These are phyloP conservation scores for Pichia sp. DNA, from an alignment of 1,139 yeast species.

Conservation along the genomic window DNA sequence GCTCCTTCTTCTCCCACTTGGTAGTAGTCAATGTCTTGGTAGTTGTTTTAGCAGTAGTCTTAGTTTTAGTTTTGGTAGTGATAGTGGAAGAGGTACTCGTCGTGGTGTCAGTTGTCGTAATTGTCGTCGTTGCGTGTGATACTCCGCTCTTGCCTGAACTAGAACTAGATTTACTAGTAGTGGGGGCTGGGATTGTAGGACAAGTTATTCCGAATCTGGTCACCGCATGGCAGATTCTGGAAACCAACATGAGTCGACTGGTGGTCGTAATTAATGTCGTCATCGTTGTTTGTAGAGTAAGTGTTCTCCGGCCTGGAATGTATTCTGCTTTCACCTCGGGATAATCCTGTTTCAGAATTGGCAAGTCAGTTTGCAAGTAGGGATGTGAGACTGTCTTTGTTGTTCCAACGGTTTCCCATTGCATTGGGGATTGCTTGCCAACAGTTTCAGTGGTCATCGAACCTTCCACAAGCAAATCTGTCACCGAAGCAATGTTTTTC, in stretches of 20 bases:
- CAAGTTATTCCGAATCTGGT: slow-evolving; percentile 4
- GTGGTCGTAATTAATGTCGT: neutral
- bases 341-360: neutral
- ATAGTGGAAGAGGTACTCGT: slow-evolving; percentile 4
- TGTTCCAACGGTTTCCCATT: slow-evolving; percentile 9
- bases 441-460: slow-evolving; percentile 14
- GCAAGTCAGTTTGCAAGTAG: neutral
- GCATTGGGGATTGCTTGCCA: slow-evolving; percentile 18
- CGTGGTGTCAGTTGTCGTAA: neutral
- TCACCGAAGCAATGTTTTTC: neutral
- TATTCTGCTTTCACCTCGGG: neutral
- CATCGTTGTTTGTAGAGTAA: slow-evolving; percentile 3
- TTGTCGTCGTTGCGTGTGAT: neutral
- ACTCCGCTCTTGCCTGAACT: neutral
- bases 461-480: slow-evolving; percentile 13
- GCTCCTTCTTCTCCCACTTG: too few species aligned
- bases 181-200: neutral
- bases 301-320: slow-evolving; percentile 6
- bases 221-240: slow-evolving; percentile 4
- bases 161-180: neutral
- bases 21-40: neutral
- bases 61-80: slow-evolving; percentile 1
- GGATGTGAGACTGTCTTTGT: slow-evolving; percentile 7
- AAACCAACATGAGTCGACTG: neutral
- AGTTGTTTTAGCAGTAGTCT: neutral